Evolutionary conservation across 129 eudicot genomes (phyloP).

Genomic region (Saposhnikovia divaricata): DNA sequence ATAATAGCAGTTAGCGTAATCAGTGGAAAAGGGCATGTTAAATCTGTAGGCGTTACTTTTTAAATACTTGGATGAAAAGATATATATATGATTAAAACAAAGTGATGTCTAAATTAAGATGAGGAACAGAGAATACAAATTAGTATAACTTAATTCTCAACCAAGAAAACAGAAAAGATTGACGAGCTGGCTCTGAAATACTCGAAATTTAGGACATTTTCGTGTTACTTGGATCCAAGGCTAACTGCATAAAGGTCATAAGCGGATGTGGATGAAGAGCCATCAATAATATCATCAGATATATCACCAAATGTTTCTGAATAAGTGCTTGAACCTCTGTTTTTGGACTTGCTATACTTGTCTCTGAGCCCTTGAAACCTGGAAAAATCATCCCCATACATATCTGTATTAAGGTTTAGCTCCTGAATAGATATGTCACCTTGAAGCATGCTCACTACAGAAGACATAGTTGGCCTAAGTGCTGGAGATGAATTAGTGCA

Average conservation of each 20-base stretch:
- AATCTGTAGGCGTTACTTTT: background rate
- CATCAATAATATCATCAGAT: background rate
- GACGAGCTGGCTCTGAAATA: too few species aligned
- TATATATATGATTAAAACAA: too few species aligned
- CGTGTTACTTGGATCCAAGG: background rate
- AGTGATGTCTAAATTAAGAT: background rate
- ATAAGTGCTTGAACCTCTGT: conserved; percentile 1
- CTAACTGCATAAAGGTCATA: conserved; percentile 5
- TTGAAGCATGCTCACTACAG: conserved; percentile 39
- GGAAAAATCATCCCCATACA: conserved; percentile 22
- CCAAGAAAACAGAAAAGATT: too few species aligned
- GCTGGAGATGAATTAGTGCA: conserved; percentile 58
- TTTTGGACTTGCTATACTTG: conserved; percentile 15
- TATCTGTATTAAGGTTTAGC: conserved; percentile 13
- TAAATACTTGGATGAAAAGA: too few species aligned
- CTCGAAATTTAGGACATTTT: background rate
- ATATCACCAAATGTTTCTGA: background rate
- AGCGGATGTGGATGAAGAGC: conserved; percentile 13
- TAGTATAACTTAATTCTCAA: background rate
- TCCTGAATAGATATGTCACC: conserved; percentile 28
- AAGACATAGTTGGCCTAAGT: conserved; percentile 54
- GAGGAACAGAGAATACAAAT: background rate
- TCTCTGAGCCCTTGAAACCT: conserved; percentile 17
- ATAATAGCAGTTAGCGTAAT: background rate
- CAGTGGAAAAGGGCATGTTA: background rate